Base-by-base conservation (phyloP, 2,329 filamentous ascomycete genomes). In the Claviceps humidiphila region DNA sequence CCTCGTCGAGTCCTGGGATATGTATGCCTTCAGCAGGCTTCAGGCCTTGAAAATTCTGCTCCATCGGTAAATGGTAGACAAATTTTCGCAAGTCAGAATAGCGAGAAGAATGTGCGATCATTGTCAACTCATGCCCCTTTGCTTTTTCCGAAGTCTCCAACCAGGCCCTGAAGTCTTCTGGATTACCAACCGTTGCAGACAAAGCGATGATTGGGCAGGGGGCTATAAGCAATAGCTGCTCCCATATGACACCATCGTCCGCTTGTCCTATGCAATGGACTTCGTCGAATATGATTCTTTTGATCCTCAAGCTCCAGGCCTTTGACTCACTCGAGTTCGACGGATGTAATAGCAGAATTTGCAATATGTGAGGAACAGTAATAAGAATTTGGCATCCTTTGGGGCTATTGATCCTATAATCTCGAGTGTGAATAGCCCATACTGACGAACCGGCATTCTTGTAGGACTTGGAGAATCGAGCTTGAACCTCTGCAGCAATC, bases 71-170 rank as follows among this genome's bases (percentile, higher is more conserved):
- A 74, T 0, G 71, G 63, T 86, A 89, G 39, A 81, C 65, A 58
- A 86, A 89, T 59, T 89, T 89, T n/a, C 85, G 74, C 1, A 91
- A 68, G 61, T 91, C 86, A 0, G 84, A 89, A 65, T 89, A 90
- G 47, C 87, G 74, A 39, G 82, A 76, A 1, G 71, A 70, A 59
- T 90, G 84, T 44, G 81, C 71, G 13, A 90, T 78, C 75, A 85
- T 86, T 22, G 76, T 77, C 14, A 90, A 62, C 0, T 84, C 73
- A 42, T 77, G 75, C 0, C 83, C 82, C 53, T 81, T 81, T 1
- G 74, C 72, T 53, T 73, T 74, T 59, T 89, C 84, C 0, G 84
- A 81, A 3, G 73, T 73, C 1, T 70, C 69, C 0, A 91, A 72
- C 86, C 86, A 90, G 30, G 74, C 70, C 51, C 72, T 77, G 66